phyloP scores from a whole-genome alignment of 2,329 filamentous ascomycete species.

The Aspergillus hiratsukae region DNA sequence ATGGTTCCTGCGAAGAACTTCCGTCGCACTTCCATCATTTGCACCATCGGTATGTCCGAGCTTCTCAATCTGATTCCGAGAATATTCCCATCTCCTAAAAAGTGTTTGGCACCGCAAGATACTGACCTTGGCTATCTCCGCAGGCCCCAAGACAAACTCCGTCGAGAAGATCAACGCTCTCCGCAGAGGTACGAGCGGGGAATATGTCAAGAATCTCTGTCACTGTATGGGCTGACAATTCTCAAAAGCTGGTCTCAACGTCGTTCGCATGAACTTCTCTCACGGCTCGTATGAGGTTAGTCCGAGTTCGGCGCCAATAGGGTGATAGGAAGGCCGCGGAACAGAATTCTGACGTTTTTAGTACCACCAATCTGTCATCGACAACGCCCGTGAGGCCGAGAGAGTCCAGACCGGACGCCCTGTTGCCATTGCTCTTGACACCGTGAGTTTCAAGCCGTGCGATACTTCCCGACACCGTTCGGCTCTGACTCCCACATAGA shows the following conservation, averaged over 20 bases:
- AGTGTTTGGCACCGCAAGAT: background rate
- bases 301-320: background rate
- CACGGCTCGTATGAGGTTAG: constrained; percentile 76
- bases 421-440: constrained; percentile 88
- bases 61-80: background rate
- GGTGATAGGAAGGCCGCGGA: background rate
- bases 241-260: constrained; percentile 74
- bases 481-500: constrained; percentile 39
- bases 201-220: constrained; percentile 1
- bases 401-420: constrained; percentile 72
- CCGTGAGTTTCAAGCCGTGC: constrained; percentile 52
- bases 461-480: background rate
- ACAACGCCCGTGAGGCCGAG: constrained; percentile 88
- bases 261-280: constrained; percentile 99
- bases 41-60: constrained; percentile 75
- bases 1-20: constrained; percentile 83
- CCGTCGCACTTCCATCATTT: constrained; percentile 95
- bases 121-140: constrained; percentile 19
- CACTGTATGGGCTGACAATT: constrained; percentile 12
- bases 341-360: constrained; percentile 32
- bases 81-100: background rate
- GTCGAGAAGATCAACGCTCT: constrained; percentile 95
- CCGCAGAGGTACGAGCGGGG: constrained; percentile 53
- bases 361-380: constrained; percentile 98
- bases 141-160: constrained; percentile 95